Evolutionary conservation across 257 asterid genomes (phyloP), one percentile per base, ranked within the genome.

Genomic region (Forsythia viridissima): DNA sequence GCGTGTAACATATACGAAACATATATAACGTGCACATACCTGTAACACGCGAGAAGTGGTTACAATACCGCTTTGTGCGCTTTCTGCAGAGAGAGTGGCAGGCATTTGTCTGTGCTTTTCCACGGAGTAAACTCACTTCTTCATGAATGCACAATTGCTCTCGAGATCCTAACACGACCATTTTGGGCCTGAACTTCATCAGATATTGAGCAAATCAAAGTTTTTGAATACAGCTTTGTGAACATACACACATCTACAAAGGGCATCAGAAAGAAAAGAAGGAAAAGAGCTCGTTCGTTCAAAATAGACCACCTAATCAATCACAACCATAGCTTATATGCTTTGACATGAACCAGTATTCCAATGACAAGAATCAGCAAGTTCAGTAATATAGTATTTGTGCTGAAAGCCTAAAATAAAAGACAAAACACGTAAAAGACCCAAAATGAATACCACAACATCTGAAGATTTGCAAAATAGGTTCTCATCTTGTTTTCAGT

Each of bases 121-220:
- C 99, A 46, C 85, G 97, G 65, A 95, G 97, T 80, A 81, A 73
- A 78, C 96, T 86, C 66, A 95, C 97, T 76, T 93, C 82, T 30
- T 95, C 98, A 82, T 93, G 98, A 84, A 95, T 95, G 90, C 99
- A 95, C 82, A 95, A 81, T 79, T 95, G 99, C 84, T 95, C 99
- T 80, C 98, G 92, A 80, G 99, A 95, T 85, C 99, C 99, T 82
- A 95, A 86, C 21, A 95, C 97, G 81, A 81, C 91, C 98, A 93
- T 95, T 88, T 92, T 93, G 77, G 98, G 99, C 93, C 99, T 95
- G 92, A 86, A 86, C 41, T 77, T 82, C 57, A 86, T 61, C 55
- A 80, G 77, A 77, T 51, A 74, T 61, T 39, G 59, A 77, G 69
- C 72, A 76, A 74, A 44, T 75, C 52, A 76, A 70, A 70, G 51